These are phyloP conservation scores for Cetraspora pellucida DNA, from an alignment of 192 early-diverging fungal genomes.

Conservation along the genomic window DNA sequence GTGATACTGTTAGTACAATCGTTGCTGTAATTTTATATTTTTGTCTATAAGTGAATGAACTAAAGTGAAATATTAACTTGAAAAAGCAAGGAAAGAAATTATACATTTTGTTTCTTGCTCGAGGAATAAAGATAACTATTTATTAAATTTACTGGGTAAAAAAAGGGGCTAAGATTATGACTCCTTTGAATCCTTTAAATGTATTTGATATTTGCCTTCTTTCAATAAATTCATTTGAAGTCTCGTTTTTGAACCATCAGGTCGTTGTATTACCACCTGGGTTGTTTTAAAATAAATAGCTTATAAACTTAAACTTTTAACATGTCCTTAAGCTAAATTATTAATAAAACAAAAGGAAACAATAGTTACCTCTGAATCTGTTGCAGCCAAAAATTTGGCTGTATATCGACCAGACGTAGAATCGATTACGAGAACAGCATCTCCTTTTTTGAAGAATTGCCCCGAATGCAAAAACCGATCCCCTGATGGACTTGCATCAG, in stretches of 20 bases:
- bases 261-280: slow-evolving; percentile 28
- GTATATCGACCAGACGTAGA: slow-evolving; percentile 24
- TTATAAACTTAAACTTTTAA: background rate
- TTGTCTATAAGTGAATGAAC: too few relatives aligned
- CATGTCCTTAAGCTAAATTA: background rate
- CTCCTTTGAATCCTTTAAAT: slow-evolving; percentile 28
- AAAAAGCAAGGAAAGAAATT: too few relatives aligned
- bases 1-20: too few relatives aligned
- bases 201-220: slow-evolving; percentile 33
- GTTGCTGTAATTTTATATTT: too few relatives aligned
- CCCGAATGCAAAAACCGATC: slow-evolving; percentile 16
- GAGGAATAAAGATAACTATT: too few relatives aligned
- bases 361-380: slow-evolving; percentile 16
- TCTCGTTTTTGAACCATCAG: slow-evolving; percentile 31
- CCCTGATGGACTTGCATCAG: background rate
- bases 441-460: slow-evolving; percentile 6
- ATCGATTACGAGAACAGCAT: slow-evolving; percentile 30
- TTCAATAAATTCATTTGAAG: slow-evolving; percentile 23
- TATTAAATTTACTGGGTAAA: background rate
- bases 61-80: too few relatives aligned
- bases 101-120: too few relatives aligned
- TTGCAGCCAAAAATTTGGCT: slow-evolving; percentile 23
- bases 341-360: background rate
- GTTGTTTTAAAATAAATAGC: background rate
- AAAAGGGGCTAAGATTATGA: background rate